A percentile compares a stretch with the other conserved stretches of the same genome.
These are phyloP conservation scores for Solanum rostratum DNA, from an alignment of 257 asterid genomes.

Conservation along the genomic window DNA sequence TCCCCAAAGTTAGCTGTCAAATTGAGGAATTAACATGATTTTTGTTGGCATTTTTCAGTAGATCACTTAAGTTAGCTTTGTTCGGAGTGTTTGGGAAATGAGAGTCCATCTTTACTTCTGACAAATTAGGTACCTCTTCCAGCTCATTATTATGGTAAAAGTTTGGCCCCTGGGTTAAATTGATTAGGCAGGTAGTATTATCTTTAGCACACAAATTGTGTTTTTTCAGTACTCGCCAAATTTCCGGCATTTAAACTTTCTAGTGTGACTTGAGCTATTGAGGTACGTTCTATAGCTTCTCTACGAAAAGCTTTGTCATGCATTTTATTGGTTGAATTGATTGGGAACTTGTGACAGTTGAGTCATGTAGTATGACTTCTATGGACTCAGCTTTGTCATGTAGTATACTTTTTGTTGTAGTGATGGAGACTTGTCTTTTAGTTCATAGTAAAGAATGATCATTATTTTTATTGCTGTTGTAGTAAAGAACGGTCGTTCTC, in stretches of 20 bases:
- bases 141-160: not conserved
- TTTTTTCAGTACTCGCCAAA: not conserved
- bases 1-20: not conserved
- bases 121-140: not conserved
- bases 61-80: not conserved
- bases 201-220: not conserved
- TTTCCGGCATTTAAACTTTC: not conserved
- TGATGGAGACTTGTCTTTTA: not conserved
- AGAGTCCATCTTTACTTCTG: not conserved
- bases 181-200: not conserved
- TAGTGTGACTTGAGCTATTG: not conserved
- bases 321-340: not conserved
- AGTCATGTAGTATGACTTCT: not conserved
- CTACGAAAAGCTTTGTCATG: not conserved
- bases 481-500: not conserved
- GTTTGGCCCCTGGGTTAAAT: not conserved
- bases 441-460: not conserved
- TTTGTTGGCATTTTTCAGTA: not conserved
- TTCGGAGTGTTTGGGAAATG: not conserved
- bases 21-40: not conserved
- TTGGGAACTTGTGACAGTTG: not conserved
- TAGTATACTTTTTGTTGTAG: not conserved
- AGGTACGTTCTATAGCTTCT: not conserved
- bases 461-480: not conserved
- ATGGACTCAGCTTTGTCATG: not conserved